phyloP scores from a whole-genome alignment of 441 rosid genomes.

The Erysimum cheiri region DNA sequence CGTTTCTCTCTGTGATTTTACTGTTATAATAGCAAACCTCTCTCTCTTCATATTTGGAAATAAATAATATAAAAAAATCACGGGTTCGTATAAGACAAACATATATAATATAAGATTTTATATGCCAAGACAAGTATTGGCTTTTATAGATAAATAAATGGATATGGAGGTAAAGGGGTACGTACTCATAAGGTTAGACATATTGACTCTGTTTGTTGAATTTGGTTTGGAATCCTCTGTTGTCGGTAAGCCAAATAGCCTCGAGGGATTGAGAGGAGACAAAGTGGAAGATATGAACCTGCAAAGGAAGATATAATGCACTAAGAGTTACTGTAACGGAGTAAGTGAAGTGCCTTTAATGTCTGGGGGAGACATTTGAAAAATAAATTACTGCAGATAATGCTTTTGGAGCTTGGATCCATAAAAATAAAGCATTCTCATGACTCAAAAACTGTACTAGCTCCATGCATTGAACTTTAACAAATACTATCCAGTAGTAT shows the following conservation, averaged over 20 bases:
- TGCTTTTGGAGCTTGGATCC: conserved; percentile 34
- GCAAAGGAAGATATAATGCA: conserved; percentile 39
- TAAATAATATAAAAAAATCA: not conserved
- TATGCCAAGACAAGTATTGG: conserved; percentile 40
- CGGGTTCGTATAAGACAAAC: conserved; percentile 34
- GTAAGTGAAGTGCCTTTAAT: conserved; percentile 40
- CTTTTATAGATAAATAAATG: conserved; percentile 30
- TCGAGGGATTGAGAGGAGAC: conserved; percentile 42
- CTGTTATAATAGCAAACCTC: conserved; percentile 22
- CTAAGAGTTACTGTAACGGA: conserved; percentile 34
- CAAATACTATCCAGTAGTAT: conserved; percentile 11
- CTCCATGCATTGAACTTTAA: conserved; percentile 33
- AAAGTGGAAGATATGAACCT: conserved; percentile 38
- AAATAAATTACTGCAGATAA: conserved; percentile 29
- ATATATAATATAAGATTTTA: conserved; percentile 1
- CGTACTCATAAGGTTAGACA: conserved; percentile 27
- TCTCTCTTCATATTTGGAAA: conserved; percentile 14
- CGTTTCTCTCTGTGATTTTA: conserved; percentile 46
- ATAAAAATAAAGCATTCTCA: conserved; percentile 26
- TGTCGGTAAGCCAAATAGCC: conserved; percentile 35
- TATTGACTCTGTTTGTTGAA: conserved; percentile 19
- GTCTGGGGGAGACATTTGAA: conserved; percentile 38
- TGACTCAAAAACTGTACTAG: conserved; percentile 22
- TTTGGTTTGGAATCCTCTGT: conserved; percentile 22
- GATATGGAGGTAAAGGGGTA: conserved; percentile 21